Evolutionary conservation across 2,329 filamentous ascomycete species (phyloP).

Genomic region (Botrytis paeoniae): DNA sequence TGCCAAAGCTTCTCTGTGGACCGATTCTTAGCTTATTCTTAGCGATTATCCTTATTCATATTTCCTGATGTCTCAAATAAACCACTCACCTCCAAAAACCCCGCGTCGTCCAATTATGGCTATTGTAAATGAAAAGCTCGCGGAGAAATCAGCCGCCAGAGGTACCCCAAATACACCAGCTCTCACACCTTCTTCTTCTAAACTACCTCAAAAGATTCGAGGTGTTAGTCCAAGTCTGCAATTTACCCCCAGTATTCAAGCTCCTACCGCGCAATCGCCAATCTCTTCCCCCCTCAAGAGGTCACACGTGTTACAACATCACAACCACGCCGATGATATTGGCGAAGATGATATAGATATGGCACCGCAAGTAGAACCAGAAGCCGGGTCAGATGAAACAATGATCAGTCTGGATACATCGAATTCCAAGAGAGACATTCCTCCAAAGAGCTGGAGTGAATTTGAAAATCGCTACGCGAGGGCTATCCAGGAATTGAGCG

Average conservation of each 20-base stretch:
- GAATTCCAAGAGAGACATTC: not conserved
- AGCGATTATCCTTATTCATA: slow-evolving; percentile 8
- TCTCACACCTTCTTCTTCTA: slow-evolving; percentile 15
- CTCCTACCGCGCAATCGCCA: slow-evolving; percentile 10
- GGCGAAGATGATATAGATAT: not conserved
- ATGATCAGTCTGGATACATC: not conserved
- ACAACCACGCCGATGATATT: slow-evolving; percentile 2
- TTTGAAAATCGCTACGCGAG: slow-evolving; percentile 67
- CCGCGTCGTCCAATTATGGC: slow-evolving; percentile 23
- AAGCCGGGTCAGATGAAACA: not conserved
- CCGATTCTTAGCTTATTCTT: slow-evolving; percentile 2
- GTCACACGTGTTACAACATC: slow-evolving; percentile 7
- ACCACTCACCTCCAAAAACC: slow-evolving; percentile 22
- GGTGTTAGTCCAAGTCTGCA: slow-evolving; percentile 3
- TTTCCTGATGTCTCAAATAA: slow-evolving; percentile 24
- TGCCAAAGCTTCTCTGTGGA: not conserved
- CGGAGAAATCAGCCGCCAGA: slow-evolving; percentile 18
- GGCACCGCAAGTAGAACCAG: not conserved
- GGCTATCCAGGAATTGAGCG: slow-evolving; percentile 60
- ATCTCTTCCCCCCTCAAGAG: slow-evolving; percentile 11
- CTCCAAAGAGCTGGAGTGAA: slow-evolving; percentile 68
- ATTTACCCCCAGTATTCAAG: slow-evolving; percentile 8
- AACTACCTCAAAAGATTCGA: slow-evolving; percentile 17
- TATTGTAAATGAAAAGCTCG: slow-evolving; percentile 19
- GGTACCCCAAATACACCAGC: not conserved